Percentiles rank a stretch among this genome's conserved stretches.
Evolutionary conservation across 2,329 filamentous ascomycete genomes (phyloP).

Genomic region (Phaeophleospora eucalypticola): DNA sequence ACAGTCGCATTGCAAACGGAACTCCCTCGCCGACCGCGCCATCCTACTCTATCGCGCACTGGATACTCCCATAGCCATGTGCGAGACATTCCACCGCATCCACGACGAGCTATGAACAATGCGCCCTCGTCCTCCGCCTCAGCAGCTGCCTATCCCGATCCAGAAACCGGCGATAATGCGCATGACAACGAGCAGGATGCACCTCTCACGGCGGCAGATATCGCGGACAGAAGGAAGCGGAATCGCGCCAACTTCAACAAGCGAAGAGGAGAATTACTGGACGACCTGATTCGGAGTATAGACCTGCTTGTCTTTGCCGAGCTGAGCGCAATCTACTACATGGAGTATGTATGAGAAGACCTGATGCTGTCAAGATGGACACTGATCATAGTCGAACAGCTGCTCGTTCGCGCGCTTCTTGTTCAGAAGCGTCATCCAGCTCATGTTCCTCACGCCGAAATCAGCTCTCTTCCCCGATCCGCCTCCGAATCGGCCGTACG

Average conservation of each 20-base stretch:
- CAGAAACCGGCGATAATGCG: conserved; percentile 10
- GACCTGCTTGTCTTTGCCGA: conserved; percentile 60
- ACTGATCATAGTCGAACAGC: conserved; percentile 27
- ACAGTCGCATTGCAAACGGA: too few relatives aligned
- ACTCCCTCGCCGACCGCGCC: too few relatives aligned
- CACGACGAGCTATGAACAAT: conserved; percentile 36
- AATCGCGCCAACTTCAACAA: conserved; percentile 35
- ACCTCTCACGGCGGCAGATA: conserved; percentile 18
- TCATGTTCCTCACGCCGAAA: conserved; percentile 58
- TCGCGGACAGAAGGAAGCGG: conserved; percentile 26
- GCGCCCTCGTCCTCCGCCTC: conserved; percentile 31
- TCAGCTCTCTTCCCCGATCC: conserved; percentile 49
- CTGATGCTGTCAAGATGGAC: too few relatives aligned
- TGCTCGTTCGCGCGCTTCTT: conserved; percentile 55
- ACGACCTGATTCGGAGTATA: conserved; percentile 54
- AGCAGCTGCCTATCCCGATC: conserved; percentile 11
- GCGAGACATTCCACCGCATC: conserved; percentile 11
- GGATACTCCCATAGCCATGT: too few relatives aligned
- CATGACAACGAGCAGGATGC: conserved; percentile 9
- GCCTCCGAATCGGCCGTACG: conserved; percentile 49
- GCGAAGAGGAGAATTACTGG: conserved; percentile 47
- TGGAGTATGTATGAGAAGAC: conserved; percentile 53
- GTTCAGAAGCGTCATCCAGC: conserved; percentile 53
- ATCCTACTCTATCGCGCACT: too few relatives aligned
- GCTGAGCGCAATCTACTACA: conserved; percentile 58